Evolutionary conservation across 306 rosid species (phyloP), one percentile per base, ranked within the genome.

Genomic region (Fagus sylvatica): DNA sequence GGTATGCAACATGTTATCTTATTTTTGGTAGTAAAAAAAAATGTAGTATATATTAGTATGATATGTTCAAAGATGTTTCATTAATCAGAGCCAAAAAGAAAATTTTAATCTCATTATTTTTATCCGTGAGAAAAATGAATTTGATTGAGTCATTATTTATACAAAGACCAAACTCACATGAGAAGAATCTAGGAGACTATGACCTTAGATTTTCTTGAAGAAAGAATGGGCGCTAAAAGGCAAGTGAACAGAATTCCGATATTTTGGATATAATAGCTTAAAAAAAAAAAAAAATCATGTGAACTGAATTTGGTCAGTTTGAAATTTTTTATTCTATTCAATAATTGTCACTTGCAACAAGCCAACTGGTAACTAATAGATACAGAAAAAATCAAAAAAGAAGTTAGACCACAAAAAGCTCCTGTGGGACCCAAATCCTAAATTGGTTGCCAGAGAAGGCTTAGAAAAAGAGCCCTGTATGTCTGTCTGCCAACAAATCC

Each of bases 381-480:
- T 5, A 69, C 80, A 69, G 46, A 55, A 72, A 51, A 22, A 22
- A 22, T 22, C 28, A 22, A 22, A 22, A 81, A 80, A 61, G n/a
- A 48, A 76, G 72, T 70, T 71, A 54, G 32, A 76, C 72, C 82
- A 77, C 22, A 22, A 76, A 81, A 82, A 82, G 30, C 74, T 39
- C 22, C 0, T 1, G 87, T 87, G 93, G 96, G 93, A 41, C 91
- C 96, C 88, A 17, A 74, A 16, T 71, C 33, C 66, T 77, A 72
- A 90, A 87, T 79, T 84, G 88, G 88, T 72, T 77, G 84, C 76
- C 85, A 84, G 88, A 84, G 87, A 74, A 60, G 76, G 61, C 69
- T 55, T 74, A 73, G 80, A 79, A 77, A 82, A 82, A 67, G 73
- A 69, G 80, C 65, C 70, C 49, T 76, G 77, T 53, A 54, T 57